Percentiles rank a stretch among this genome's conserved stretches.
phyloP scores from a whole-genome alignment of 106 monocot species.

The Ottelia alismoides region DNA sequence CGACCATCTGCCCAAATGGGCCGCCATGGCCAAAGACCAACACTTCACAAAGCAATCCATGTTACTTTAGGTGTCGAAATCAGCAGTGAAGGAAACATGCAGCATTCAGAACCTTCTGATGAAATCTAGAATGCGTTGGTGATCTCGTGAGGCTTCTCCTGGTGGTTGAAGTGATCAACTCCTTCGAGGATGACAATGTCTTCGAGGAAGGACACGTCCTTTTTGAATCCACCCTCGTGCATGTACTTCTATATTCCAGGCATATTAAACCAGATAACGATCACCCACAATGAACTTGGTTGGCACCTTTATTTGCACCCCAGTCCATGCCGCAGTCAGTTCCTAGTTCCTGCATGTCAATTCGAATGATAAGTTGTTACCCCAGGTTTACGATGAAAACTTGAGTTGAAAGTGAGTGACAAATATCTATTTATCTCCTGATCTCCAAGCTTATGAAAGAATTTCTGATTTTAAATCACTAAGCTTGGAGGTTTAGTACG shows the following conservation, averaged over 20 bases:
- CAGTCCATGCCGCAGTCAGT: constrained; percentile 1
- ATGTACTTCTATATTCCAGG: constrained; percentile 6
- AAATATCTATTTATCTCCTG: too few species aligned
- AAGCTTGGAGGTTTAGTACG: too few species aligned
- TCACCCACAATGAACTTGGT: constrained; percentile 6
- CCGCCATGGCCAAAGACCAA: too few species aligned
- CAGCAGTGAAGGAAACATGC: too few species aligned
- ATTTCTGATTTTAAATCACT: too few species aligned
- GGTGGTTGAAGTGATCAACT: constrained; percentile 2
- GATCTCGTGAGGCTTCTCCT: constrained; percentile 1
- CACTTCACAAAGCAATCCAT: too few species aligned
- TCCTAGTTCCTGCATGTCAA: constrained; percentile 7
- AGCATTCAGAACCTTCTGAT: constrained; percentile 3
- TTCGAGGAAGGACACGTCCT: constrained; percentile 4
- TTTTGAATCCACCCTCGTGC: constrained; percentile 8
- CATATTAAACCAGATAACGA: background rate
- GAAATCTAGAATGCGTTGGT: constrained; percentile 4
- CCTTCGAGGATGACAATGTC: constrained; percentile 4
- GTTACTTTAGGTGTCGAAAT: too few species aligned
- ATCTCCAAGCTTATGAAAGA: too few species aligned
- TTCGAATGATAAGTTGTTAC: too few species aligned
- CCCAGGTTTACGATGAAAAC: too few species aligned
- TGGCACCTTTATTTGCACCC: constrained; percentile 6
- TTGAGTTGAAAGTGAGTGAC: too few species aligned
- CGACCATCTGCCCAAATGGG: too few species aligned